phyloP scores from a whole-genome alignment of 2,329 filamentous ascomycete genomes.

The Pseudogymnoascus sp. region DNA sequence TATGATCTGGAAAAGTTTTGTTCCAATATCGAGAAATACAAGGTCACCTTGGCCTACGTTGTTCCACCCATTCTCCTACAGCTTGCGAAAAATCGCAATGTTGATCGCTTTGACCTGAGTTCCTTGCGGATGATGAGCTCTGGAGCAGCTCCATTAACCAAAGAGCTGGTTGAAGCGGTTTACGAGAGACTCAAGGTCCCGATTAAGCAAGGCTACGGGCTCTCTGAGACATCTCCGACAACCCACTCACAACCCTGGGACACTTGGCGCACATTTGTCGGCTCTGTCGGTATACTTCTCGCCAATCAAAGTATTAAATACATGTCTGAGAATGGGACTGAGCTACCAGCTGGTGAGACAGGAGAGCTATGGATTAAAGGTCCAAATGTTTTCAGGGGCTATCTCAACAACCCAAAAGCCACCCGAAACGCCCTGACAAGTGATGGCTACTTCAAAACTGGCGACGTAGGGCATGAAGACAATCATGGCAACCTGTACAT shows the following conservation, averaged over 20 bases:
- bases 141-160: slow-evolving; percentile 72
- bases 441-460: slow-evolving; percentile 32
- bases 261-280: slow-evolving; percentile 39
- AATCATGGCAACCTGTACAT: slow-evolving; percentile 30
- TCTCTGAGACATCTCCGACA: slow-evolving; percentile 74
- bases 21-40: slow-evolving; percentile 62
- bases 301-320: background rate
- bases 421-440: slow-evolving; percentile 21
- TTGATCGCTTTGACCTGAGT: slow-evolving; percentile 73
- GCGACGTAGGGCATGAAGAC: slow-evolving; percentile 39
- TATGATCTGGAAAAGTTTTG: slow-evolving; percentile 77
- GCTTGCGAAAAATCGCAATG: slow-evolving; percentile 66
- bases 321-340: background rate
- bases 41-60: slow-evolving; percentile 67
- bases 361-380: slow-evolving; percentile 18
- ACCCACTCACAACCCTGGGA: slow-evolving; percentile 64
- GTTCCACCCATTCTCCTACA: slow-evolving; percentile 75
- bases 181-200: slow-evolving; percentile 64
- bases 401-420: slow-evolving; percentile 30
- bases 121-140: slow-evolving; percentile 73
- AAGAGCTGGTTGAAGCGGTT: slow-evolving; percentile 66
- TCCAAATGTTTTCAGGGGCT: slow-evolving; percentile 32
- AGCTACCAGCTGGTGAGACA: background rate
- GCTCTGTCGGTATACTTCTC: background rate
- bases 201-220: slow-evolving; percentile 83